Evolutionary conservation across 2,329 filamentous ascomycete species (phyloP).

Genomic region (Colletotrichum aenigma): DNA sequence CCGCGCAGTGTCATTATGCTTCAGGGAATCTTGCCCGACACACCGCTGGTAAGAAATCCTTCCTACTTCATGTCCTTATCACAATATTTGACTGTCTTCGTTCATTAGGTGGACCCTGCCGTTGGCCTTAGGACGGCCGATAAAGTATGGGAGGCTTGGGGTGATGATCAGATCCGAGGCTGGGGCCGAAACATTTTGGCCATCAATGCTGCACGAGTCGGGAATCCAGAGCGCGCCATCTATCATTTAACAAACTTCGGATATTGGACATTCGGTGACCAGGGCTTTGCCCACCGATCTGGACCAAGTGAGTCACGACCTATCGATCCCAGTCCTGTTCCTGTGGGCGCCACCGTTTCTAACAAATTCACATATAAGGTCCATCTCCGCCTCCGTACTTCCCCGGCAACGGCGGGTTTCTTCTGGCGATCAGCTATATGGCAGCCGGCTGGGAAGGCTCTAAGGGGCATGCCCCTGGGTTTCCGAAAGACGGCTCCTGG

Average conservation of each 20-base stretch:
- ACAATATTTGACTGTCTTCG: background rate
- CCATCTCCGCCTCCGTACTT: slow-evolving; percentile 32
- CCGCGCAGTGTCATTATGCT: slow-evolving; percentile 49
- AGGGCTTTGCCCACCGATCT: slow-evolving; percentile 28
- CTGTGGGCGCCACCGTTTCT: background rate
- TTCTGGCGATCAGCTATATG: slow-evolving; percentile 42
- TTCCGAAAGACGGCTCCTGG: slow-evolving; percentile 37
- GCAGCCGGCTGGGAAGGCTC: slow-evolving; percentile 20
- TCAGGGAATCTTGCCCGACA: slow-evolving; percentile 46
- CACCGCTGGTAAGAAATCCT: slow-evolving; percentile 22
- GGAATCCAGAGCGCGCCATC: slow-evolving; percentile 44
- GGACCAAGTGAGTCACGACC: slow-evolving; percentile 22
- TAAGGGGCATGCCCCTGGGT: slow-evolving; percentile 33
- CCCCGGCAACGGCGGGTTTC: slow-evolving; percentile 39
- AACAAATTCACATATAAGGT: background rate
- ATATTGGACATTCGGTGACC: slow-evolving; percentile 43
- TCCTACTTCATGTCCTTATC: background rate
- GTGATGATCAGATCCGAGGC: slow-evolving; percentile 42
- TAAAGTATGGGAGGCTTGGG: slow-evolving; percentile 43
- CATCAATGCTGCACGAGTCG: slow-evolving; percentile 46
- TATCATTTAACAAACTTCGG: slow-evolving; percentile 42
- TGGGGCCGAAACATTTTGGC: slow-evolving; percentile 53
- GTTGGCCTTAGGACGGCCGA: slow-evolving; percentile 39
- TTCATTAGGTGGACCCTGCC: slow-evolving; percentile 32
- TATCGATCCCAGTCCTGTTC: background rate